Evolutionary conservation across 2,329 filamentous ascomycete species (phyloP).

Genomic region (Torrubiella hemipterigena): DNA sequence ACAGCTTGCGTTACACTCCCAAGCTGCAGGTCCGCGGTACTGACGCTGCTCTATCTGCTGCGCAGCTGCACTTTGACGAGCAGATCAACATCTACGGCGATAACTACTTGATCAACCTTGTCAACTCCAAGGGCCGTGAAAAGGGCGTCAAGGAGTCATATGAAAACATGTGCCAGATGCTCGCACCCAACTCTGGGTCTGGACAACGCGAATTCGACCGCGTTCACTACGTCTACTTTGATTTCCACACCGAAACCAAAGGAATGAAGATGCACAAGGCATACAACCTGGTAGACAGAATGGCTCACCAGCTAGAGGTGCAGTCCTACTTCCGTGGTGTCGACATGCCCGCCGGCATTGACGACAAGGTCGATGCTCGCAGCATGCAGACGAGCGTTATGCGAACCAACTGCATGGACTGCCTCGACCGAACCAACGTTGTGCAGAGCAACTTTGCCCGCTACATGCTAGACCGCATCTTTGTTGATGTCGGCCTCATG

Average conservation of each 20-base stretch:
- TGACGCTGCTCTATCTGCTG: slow-evolving; percentile 67
- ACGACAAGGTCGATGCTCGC: slow-evolving; percentile 67
- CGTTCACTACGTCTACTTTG: slow-evolving; percentile 94
- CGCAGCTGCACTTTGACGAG: slow-evolving; percentile 80
- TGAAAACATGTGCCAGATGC: slow-evolving; percentile 71
- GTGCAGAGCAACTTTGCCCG: slow-evolving; percentile 95
- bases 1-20: slow-evolving; percentile 82
- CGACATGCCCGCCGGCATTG: slow-evolving; percentile 62
- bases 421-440: slow-evolving; percentile 92
- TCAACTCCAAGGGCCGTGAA: slow-evolving; percentile 93
- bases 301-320: slow-evolving; percentile 61
- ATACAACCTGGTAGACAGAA: slow-evolving; percentile 70
- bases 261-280: slow-evolving; percentile 89
- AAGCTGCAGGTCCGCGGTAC: slow-evolving; percentile 79
- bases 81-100: slow-evolving; percentile 91
- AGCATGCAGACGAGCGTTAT: slow-evolving; percentile 80
- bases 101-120: slow-evolving; percentile 93
- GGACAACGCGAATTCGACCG: slow-evolving; percentile 59
- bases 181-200: slow-evolving; percentile 57
- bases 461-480: slow-evolving; percentile 77
- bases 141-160: slow-evolving; percentile 84
- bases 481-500: slow-evolving; percentile 74
- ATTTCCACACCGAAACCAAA: slow-evolving; percentile 97
- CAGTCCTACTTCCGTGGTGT: slow-evolving; percentile 90
- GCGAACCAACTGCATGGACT: slow-evolving; percentile 98